A percentile compares a stretch with the other conserved stretches of the same genome.
Conservation (phyloP, 129 eudicot species). For the Gnaphalium uliginosum region DNA sequence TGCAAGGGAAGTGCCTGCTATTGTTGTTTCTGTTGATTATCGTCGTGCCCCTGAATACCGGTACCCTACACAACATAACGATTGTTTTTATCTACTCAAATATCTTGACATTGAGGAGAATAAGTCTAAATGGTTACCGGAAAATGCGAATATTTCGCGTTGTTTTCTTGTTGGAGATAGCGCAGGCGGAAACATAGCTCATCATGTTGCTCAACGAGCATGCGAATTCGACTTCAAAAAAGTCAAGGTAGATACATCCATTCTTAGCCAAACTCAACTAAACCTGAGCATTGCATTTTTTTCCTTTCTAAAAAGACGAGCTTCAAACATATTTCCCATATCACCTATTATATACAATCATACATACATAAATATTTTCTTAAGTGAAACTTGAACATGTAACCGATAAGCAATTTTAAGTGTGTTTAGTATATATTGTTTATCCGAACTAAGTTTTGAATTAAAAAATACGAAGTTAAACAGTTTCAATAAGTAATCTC, state of each 20-base stretch:
- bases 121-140: constrained; percentile 24
- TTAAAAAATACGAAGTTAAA: too few relatives aligned
- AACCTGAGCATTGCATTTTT: too few relatives aligned
- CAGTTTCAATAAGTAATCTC: too few relatives aligned
- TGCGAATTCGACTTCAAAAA: constrained; percentile 18
- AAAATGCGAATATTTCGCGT: constrained; percentile 21
- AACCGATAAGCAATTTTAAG: neutral
- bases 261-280: neutral
- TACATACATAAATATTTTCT: too few relatives aligned
- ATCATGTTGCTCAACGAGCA: constrained; percentile 35
- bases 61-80: constrained; percentile 33
- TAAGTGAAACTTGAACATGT: neutral
- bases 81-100: constrained; percentile 31
- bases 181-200: constrained; percentile 38
- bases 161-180: constrained; percentile 37
- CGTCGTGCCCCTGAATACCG: constrained; percentile 36
- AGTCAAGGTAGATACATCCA: constrained; percentile 21
- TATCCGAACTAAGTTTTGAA: too few relatives aligned
- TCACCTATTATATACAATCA: too few relatives aligned
- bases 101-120: constrained; percentile 29
- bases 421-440: neutral
- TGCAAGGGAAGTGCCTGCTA: constrained; percentile 24
- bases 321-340: too few relatives aligned
- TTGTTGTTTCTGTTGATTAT: constrained; percentile 28
- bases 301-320: too few relatives aligned